Evolutionary conservation across 805 yeast genomes (phyloP), one percentile per base, ranked within the genome.

Genomic region (Vanderwaltozyma polyspora): DNA sequence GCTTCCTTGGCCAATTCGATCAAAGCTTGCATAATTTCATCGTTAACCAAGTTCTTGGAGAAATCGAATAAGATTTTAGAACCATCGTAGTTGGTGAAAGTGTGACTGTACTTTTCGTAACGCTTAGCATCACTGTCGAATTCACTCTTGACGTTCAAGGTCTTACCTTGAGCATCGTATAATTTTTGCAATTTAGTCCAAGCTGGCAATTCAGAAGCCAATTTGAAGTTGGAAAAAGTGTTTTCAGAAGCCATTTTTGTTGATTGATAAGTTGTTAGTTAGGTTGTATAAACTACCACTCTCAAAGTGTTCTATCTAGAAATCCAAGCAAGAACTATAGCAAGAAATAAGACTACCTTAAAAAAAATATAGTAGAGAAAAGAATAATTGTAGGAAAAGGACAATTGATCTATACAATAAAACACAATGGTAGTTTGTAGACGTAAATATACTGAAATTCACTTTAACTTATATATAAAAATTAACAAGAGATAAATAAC

Each of bases 41-140:
- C 95, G 59, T 86, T 79, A 57, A 91, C 69, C 60, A 91, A 70
- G 66, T 91, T 91, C 74, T 91, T 91, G 51, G 95, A 83, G 72
- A 79, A 91, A 62, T 91, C 99, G 55, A 89, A 91, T 51, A 89
- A 66, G 57, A 91, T 82, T 66, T 86, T 68, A 37, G 94, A 81
- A 31, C 80, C 85, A 57, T 89, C 96, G 60, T 57, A 81, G 70
- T 89, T 91, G 50, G 67, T 67, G 63, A 86, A 85, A 39, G 82
- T 76, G 57, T 73, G 74, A 45, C 91, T 73, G 59, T 70, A 79
- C 61, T 82, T 85, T 43, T 65, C 70, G 54, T 78, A 85, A 60
- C 98, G 76, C 41, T 68, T 51, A 16, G 82, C 59, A 61, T 91
- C 95, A 47, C 71, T 64, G 33, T 68, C 62, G 60, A 91, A 91